Conservation (phyloP, 768 basidiomycete species). For the Boletus speciosus region DNA sequence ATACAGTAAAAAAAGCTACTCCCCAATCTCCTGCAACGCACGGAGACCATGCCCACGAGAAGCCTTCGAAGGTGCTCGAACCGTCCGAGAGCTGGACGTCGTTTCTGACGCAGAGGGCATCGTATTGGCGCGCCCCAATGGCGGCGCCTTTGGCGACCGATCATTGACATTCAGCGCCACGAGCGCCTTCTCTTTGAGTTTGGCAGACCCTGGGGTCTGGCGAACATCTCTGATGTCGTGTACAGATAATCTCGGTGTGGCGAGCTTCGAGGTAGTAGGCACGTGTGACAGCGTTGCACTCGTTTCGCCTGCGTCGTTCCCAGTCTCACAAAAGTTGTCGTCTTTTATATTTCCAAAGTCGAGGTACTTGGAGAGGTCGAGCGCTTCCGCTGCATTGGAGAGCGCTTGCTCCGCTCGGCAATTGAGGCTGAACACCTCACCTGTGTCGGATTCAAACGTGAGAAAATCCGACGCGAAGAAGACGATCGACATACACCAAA, state of each 20-base stretch:
- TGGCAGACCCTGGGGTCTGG: neutral
- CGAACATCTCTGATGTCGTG: neutral
- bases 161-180: slow-evolving; percentile 3
- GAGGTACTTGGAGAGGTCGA: slow-evolving; percentile 6
- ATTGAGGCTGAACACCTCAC: neutral
- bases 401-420: neutral
- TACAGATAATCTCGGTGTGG: neutral
- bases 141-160: neutral
- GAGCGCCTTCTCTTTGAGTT: slow-evolving; percentile 1
- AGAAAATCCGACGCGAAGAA: neutral
- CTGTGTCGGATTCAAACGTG: slow-evolving; percentile 5
- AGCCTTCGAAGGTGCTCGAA: neutral
- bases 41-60: slow-evolving; percentile 1
- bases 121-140: slow-evolving; percentile 15
- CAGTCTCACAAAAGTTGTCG: neutral
- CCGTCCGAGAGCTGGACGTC: neutral
- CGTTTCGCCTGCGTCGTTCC: neutral
- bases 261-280: neutral
- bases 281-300: neutral
- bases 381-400: neutral
- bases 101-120: slow-evolving; percentile 10
- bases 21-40: neutral
- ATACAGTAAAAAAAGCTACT: neutral
- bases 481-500: slow-evolving; percentile 14
- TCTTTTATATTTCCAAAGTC: neutral